A percentile compares a stretch with the other conserved stretches of the same genome.
These are phyloP conservation scores for Malus hybrid DNA, from an alignment of 331 rosid genomes.

Conservation along the genomic window DNA sequence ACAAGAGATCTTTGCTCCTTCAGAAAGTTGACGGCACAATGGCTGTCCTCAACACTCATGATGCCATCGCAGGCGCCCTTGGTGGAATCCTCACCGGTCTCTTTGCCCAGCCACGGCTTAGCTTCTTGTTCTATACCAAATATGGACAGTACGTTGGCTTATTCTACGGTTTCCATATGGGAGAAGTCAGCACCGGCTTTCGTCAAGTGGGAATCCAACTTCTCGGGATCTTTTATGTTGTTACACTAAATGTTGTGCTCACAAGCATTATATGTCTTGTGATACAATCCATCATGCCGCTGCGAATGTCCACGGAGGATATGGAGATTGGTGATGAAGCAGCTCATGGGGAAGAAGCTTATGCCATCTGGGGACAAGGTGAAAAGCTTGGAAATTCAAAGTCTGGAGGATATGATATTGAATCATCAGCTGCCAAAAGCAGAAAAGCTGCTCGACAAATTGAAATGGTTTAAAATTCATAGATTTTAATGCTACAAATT, in stretches of 20 bases:
- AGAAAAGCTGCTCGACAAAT: neutral
- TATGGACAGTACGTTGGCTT: neutral
- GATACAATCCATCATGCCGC: slow-evolving; percentile 13
- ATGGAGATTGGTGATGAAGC: slow-evolving; percentile 31
- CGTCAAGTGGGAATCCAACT: slow-evolving; percentile 18
- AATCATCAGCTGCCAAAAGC: neutral
- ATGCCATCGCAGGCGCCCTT: slow-evolving; percentile 22
- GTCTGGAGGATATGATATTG: slow-evolving; percentile 1
- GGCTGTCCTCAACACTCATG: slow-evolving; percentile 27
- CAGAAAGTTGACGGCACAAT: slow-evolving; percentile 31
- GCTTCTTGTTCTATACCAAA: neutral
- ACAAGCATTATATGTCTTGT: slow-evolving; percentile 17
- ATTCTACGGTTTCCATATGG: slow-evolving; percentile 16
- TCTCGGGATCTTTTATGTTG: slow-evolving; percentile 6
- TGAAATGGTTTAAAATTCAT: slow-evolving; percentile 14
- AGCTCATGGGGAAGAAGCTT: slow-evolving; percentile 29
- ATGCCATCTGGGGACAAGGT: slow-evolving; percentile 28
- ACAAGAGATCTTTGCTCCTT: slow-evolving; percentile 14
- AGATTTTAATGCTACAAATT: no score
- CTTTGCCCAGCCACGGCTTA: slow-evolving; percentile 21
- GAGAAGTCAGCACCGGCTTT: neutral
- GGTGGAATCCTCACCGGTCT: slow-evolving; percentile 21
- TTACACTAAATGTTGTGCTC: neutral
- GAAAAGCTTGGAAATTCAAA: slow-evolving; percentile 12
- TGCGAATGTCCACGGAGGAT: slow-evolving; percentile 24